Percentiles rank a stretch among this genome's conserved stretches.
These are phyloP conservation scores for Pyrenochaeta sp. DNA, from an alignment of 2,329 filamentous ascomycete species.

Conservation along the genomic window DNA sequence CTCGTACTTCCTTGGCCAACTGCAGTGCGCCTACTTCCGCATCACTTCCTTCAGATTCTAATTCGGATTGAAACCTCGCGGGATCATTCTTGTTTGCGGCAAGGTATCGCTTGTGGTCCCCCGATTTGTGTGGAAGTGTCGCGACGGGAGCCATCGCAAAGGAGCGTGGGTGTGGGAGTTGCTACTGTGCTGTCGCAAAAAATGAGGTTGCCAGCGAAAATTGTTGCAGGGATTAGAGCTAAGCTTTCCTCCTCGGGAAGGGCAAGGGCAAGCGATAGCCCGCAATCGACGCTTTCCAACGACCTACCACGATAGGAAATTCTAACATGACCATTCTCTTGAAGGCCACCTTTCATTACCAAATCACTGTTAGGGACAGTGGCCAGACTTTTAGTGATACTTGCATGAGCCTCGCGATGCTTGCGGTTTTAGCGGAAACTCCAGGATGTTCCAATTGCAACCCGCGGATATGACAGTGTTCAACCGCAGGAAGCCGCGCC, in stretches of 20 bases:
- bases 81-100: constrained; percentile 20
- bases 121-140: constrained; percentile 31
- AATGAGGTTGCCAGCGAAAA: constrained; percentile 38
- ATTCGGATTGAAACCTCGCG: constrained; percentile 21
- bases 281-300: constrained; percentile 18
- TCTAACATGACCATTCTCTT: neutral
- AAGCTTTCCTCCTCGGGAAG: constrained; percentile 25
- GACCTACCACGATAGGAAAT: constrained; percentile 14
- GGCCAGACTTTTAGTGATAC: neutral
- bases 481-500: constrained; percentile 17
- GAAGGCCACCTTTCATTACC: neutral
- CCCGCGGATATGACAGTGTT: constrained; percentile 5
- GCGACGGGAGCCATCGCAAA: constrained; percentile 41
- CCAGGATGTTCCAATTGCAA: neutral
- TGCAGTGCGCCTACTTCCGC: constrained; percentile 34
- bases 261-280: constrained; percentile 26
- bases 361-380: neutral
- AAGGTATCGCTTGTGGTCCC: constrained; percentile 31
- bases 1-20: constrained; percentile 21
- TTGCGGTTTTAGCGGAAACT: neutral
- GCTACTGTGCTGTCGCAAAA: constrained; percentile 30
- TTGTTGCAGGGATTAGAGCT: constrained; percentile 41
- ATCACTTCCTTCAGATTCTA: constrained; percentile 33
- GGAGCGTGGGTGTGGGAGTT: constrained; percentile 21
- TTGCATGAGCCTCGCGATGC: neutral